These are phyloP conservation scores for Xylaria curta DNA, from an alignment of 495 filamentous ascomycete species.

Conservation along the genomic window DNA sequence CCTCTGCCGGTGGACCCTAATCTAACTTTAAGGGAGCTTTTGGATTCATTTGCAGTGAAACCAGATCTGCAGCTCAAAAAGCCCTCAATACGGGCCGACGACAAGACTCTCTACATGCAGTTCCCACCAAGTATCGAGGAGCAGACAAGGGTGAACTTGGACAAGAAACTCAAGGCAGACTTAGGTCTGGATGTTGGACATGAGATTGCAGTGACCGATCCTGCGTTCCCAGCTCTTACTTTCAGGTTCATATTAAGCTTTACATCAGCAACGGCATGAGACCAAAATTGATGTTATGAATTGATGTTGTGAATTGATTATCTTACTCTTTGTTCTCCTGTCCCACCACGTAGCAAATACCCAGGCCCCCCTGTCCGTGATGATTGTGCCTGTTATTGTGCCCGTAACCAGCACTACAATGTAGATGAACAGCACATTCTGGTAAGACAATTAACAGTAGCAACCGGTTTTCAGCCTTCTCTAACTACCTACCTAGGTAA, in stretches of 20 bases:
- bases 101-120: conserved; percentile 87
- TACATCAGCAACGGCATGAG: conserved; percentile 21
- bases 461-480: not conserved
- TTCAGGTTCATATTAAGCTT: conserved; percentile 73
- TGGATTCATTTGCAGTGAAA: conserved; percentile 80
- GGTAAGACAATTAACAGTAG: not conserved
- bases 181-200: conserved; percentile 58
- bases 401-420: not conserved
- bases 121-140: conserved; percentile 79
- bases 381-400: not conserved
- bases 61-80: conserved; percentile 90
- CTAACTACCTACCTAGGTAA: too few relatives aligned
- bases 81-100: conserved; percentile 81
- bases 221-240: conserved; percentile 71
- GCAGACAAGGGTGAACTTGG: conserved; percentile 80
- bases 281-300: not conserved
- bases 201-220: conserved; percentile 79
- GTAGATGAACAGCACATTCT: not conserved
- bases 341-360: not conserved
- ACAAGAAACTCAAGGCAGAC: conserved; percentile 63
- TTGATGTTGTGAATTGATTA: not conserved
- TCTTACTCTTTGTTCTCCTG: not conserved
- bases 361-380: not conserved
- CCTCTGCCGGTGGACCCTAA: conserved; percentile 72
- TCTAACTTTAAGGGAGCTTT: conserved; percentile 80